Conservation (phyloP, 805 yeast species). For the Lachancea sp. region DNA sequence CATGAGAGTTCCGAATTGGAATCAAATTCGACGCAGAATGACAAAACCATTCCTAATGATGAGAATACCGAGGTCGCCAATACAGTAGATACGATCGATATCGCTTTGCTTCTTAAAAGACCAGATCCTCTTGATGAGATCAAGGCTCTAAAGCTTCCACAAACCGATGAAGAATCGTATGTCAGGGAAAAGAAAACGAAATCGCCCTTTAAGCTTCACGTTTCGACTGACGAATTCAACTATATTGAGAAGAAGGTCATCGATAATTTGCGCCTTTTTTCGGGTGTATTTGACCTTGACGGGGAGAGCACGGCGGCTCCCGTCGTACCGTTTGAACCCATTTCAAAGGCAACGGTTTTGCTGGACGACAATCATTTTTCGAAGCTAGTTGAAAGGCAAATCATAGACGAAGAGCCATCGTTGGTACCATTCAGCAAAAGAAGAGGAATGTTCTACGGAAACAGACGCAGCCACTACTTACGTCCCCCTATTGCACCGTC, state of each 20-base stretch:
- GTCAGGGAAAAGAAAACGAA: conserved; percentile 4
- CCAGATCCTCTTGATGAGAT: conserved; percentile 22
- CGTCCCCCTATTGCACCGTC: conserved; percentile 93
- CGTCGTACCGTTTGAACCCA: conserved; percentile 41
- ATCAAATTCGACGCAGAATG: background rate
- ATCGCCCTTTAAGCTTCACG: conserved; percentile 30
- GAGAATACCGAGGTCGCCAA: background rate
- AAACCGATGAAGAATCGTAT: conserved; percentile 27
- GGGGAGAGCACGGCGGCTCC: conserved; percentile 20
- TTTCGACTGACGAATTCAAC: conserved; percentile 30
- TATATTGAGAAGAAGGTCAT: conserved; percentile 32
- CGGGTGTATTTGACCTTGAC: conserved; percentile 24
- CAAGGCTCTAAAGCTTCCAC: conserved; percentile 23
- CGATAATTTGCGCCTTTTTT: conserved; percentile 31
- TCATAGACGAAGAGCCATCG: conserved; percentile 38
- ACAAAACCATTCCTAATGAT: background rate
- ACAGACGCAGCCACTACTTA: conserved; percentile 53
- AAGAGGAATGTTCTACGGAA: conserved; percentile 41
- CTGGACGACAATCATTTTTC: conserved; percentile 57
- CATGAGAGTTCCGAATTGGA: conserved; percentile 12
- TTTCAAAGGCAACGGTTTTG: conserved; percentile 61
- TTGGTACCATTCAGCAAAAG: conserved; percentile 30
- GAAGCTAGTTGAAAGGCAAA: conserved; percentile 48
- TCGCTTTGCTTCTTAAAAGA: conserved; percentile 30
- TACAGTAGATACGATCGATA: conserved; percentile 32